Evolutionary conservation across 495 filamentous ascomycete genomes (phyloP).

Genomic region (Aspergillus cavernicola): DNA sequence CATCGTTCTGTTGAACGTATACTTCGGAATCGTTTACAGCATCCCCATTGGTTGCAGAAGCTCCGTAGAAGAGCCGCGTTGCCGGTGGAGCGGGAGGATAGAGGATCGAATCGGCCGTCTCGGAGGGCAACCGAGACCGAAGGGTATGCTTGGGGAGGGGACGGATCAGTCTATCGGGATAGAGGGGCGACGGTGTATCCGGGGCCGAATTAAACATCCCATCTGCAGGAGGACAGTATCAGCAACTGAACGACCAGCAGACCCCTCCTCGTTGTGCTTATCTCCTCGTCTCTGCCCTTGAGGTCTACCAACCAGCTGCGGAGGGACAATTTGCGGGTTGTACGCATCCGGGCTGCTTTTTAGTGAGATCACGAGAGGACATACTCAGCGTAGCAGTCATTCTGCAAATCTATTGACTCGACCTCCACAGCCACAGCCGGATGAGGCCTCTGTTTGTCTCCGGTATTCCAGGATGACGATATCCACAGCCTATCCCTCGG

Average conservation of each 20-base stretch:
- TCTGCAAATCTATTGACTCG: constrained; percentile 32
- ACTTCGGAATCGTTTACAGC: constrained; percentile 41
- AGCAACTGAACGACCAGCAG: constrained; percentile 40
- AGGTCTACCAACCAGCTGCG: constrained; percentile 12
- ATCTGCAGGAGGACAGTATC: constrained; percentile 41
- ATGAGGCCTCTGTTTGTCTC: constrained; percentile 14
- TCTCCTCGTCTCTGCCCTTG: constrained; percentile 1
- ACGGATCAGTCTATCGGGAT: constrained; percentile 86
- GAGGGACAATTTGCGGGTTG: constrained; percentile 9
- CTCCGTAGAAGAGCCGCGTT: constrained; percentile 71
- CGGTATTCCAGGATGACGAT: constrained; percentile 13
- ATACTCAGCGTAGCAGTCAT: constrained; percentile 51
- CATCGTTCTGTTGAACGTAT: constrained; percentile 44
- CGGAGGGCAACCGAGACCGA: constrained; percentile 77
- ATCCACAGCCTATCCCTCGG: neutral
- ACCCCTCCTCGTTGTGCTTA: constrained; percentile 17
- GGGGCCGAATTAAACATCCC: constrained; percentile 56
- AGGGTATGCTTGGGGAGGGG: constrained; percentile 86
- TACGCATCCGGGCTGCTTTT: constrained; percentile 8
- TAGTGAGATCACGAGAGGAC: constrained; percentile 30
- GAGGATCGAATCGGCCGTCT: constrained; percentile 75
- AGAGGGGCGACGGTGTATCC: constrained; percentile 70
- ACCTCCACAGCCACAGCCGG: constrained; percentile 32
- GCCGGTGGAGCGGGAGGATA: constrained; percentile 70
- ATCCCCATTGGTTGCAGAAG: constrained; percentile 49